Conservation (phyloP, 1,139 yeast genomes). For the Zhuliangozyma parablackwelliae region DNA sequence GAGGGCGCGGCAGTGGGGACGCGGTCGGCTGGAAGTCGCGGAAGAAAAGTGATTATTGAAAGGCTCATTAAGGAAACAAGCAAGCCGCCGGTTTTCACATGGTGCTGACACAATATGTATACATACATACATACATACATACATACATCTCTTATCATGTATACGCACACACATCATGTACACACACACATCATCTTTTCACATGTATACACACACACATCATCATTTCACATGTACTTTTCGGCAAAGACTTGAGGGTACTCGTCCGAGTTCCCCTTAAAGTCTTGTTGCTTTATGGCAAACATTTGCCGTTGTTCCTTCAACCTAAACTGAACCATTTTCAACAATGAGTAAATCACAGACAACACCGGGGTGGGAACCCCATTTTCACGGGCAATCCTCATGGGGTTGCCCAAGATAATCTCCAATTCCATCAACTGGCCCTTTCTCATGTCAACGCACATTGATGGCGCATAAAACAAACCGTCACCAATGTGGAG, state of each 20-base stretch:
- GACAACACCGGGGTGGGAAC: constrained; percentile 58
- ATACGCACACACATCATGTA: neutral
- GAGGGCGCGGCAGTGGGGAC: neutral
- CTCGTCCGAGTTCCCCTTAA: constrained; percentile 26
- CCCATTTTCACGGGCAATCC: constrained; percentile 49
- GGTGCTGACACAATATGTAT: constrained; percentile 41
- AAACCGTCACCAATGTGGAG: constrained; percentile 59
- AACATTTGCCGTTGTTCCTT: constrained; percentile 51
- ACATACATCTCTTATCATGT: neutral
- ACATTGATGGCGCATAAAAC: constrained; percentile 70
- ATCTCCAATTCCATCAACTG: constrained; percentile 70
- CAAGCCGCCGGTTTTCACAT: constrained; percentile 64
- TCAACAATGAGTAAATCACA: constrained; percentile 53
- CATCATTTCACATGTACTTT: constrained; percentile 5
- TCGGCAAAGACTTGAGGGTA: constrained; percentile 22
- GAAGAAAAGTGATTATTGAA: constrained; percentile 55
- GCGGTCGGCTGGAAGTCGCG: constrained; percentile 13
- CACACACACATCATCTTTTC: neutral
- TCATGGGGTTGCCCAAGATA: constrained; percentile 68
- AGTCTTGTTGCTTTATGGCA: constrained; percentile 23
- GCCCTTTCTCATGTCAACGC: constrained; percentile 64
- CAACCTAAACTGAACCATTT: constrained; percentile 55
- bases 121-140: neutral
- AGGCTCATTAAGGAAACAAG: constrained; percentile 53
- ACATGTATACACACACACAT: neutral